Conservation (phyloP, 2,329 filamentous ascomycete genomes). For the Venturia nashicola region DNA sequence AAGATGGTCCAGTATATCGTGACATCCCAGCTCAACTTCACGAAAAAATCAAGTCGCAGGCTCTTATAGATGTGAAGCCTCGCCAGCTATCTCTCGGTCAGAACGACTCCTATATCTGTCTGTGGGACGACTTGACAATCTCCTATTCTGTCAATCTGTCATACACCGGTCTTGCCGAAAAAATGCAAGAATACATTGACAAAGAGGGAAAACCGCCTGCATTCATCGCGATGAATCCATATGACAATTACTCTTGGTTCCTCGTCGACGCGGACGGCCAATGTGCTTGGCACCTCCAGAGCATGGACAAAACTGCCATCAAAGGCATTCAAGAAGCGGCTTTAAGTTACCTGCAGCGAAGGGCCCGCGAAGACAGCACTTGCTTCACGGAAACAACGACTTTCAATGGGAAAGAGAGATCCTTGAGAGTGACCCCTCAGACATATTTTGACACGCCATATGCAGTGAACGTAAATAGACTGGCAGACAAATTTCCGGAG, state of each 20-base stretch:
- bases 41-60: not conserved
- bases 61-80: not conserved
- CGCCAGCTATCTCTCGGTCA: not conserved
- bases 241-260: not conserved
- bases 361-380: not conserved
- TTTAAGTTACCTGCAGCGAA: not conserved
- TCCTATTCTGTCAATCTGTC: not conserved
- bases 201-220: not conserved
- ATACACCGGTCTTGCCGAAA: not conserved
- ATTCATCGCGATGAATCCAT: not conserved
- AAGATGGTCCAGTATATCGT: not conserved
- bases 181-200: not conserved
- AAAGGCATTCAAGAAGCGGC: not conserved
- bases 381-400: not conserved
- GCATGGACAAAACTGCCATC: not conserved
- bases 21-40: not conserved
- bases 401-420: not conserved
- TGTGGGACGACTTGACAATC: not conserved
- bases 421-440: not conserved
- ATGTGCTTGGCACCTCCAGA: not conserved
- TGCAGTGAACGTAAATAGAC: not conserved
- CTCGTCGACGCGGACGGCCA: not conserved
- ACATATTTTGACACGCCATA: not conserved
- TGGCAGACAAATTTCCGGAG: not conserved
- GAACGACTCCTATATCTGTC: not conserved